phyloP scores from a whole-genome alignment of 2,329 filamentous ascomycete species.

The Colletotrichum simmondsii region DNA sequence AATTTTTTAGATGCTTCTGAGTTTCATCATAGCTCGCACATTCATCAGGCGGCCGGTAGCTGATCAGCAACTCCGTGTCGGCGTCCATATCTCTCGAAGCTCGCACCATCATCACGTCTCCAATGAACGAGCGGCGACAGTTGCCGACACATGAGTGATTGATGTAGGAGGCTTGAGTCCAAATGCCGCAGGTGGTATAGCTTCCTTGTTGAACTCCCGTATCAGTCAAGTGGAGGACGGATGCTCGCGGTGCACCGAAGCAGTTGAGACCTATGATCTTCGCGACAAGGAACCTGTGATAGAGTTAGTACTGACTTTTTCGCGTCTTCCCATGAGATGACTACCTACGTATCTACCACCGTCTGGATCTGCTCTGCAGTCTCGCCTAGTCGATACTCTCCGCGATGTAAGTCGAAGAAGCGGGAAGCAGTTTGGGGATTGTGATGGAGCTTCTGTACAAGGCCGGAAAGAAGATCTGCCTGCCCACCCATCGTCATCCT shows the following conservation, averaged over 20 bases:
- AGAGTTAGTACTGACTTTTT: neutral
- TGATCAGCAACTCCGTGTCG: slow-evolving; percentile 56
- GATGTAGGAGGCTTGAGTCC: slow-evolving; percentile 58
- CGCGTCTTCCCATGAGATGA: neutral
- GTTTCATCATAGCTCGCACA: slow-evolving; percentile 41
- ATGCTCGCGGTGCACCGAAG: slow-evolving; percentile 48
- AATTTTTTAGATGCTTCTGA: slow-evolving; percentile 44
- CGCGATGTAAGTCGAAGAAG: slow-evolving; percentile 4
- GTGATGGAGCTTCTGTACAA: slow-evolving; percentile 57
- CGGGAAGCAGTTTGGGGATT: slow-evolving; percentile 38
- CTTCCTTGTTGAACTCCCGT: neutral
- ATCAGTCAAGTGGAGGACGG: neutral
- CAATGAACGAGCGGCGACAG: slow-evolving; percentile 59
- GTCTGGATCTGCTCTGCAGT: slow-evolving; percentile 47
- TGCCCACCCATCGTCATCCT: slow-evolving; percentile 48
- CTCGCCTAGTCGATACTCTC: slow-evolving; percentile 41
- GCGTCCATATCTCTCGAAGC: slow-evolving; percentile 54
- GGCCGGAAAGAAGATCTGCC: slow-evolving; percentile 49
- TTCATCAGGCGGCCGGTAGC: slow-evolving; percentile 45
- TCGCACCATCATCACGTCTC: slow-evolving; percentile 63
- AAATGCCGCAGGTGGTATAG: slow-evolving; percentile 53
- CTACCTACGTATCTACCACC: slow-evolving; percentile 57
- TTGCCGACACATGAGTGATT: slow-evolving; percentile 65
- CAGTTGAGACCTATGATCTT: slow-evolving; percentile 54
- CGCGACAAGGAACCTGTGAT: slow-evolving; percentile 55